Evolutionary conservation across 1,284 basidiomycete species (phyloP), one percentile per base, ranked within the genome.

Genomic region (Ganoderma sp.): DNA sequence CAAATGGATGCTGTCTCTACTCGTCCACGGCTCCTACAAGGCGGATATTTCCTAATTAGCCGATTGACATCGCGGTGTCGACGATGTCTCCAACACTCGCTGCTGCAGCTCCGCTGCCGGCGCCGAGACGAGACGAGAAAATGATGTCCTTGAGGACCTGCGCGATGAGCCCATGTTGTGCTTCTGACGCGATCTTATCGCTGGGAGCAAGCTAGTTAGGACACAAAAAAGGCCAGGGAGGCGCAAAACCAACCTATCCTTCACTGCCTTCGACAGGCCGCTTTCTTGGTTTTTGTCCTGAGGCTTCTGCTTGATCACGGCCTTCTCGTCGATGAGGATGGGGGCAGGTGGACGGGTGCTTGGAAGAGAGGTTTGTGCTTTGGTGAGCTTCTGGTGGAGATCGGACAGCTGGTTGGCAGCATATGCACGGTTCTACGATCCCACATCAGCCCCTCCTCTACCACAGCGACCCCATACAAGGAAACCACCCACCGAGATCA

Each of bases 141-240:
- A 94, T 87, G 48, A 93, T 86, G 72, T 96, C 92, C 78, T 98
- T 98, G 75, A 98, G 84, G 4, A 96, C 89, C 78, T 97, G 95
- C 0, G 94, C 84, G 68, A 97, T 93, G 67, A 98, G 87, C 0
- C 95, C 96, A 75, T 98, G 96, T 75, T 97, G 93, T 0, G 93
- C 93, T 77, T 98, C 96, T 10, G 89, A 85, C 0, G 95, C 89
- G 65, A 98, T 92, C 75, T 93, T 95, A 42, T 87, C 89, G 75
- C 95, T 97, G 74, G 61, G 41, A 63, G 54, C 56, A 43, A 65
- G 19, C 7, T 34, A 2, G 22, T 37, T 14, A 22, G 39, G n/a
- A 19, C 41, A 17, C 0, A 22, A 8, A 62, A 39, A 28, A 25
- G 6, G 2, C 5, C 3, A 14, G 3, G 61, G 43, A 8, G 61